These are phyloP conservation scores for Cenchrus purpureus DNA, from an alignment of 176 grass and related monocot genomes.

Conservation along the genomic window DNA sequence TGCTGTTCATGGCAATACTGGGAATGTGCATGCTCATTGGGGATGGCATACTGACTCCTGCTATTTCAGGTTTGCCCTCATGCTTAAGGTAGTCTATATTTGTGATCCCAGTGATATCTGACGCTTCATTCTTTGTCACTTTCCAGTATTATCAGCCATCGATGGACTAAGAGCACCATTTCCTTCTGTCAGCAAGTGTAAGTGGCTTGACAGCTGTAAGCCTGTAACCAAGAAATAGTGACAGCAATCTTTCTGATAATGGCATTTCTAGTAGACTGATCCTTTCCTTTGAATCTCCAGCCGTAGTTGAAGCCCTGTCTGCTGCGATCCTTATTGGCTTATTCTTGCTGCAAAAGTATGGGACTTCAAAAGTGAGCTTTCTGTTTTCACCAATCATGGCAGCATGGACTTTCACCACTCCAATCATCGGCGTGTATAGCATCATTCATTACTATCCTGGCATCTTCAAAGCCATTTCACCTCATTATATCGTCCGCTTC, in stretches of 20 bases:
- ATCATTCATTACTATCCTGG: slow-evolving; percentile 70
- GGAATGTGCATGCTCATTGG: slow-evolving; percentile 91
- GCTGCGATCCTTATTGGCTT: slow-evolving; percentile 65
- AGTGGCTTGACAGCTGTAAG: slow-evolving; percentile 20
- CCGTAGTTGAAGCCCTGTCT: slow-evolving; percentile 64
- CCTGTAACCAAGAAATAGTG: background rate
- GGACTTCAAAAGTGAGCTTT: slow-evolving; percentile 85
- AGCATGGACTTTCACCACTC: slow-evolving; percentile 79
- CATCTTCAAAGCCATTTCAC: slow-evolving; percentile 83
- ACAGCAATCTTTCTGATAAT: background rate
- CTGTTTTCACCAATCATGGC: slow-evolving; percentile 90
- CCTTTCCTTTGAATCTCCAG: slow-evolving; percentile 50
- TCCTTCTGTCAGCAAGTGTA: slow-evolving; percentile 65
- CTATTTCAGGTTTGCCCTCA: slow-evolving; percentile 70
- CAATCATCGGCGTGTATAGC: slow-evolving; percentile 78
- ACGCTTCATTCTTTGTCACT: background rate
- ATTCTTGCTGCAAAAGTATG: slow-evolving; percentile 83
- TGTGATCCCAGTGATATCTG: slow-evolving; percentile 19
- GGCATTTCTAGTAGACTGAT: background rate
- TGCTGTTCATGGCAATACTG: slow-evolving; percentile 75
- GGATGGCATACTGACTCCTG: slow-evolving; percentile 89
- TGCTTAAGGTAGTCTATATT: slow-evolving; percentile 16
- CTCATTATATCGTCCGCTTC: slow-evolving; percentile 71
- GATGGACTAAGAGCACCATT: slow-evolving; percentile 67
- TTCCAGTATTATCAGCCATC: slow-evolving; percentile 77